Conservation (phyloP, 2,329 filamentous ascomycete genomes). For the Elsinoe perseae region DNA sequence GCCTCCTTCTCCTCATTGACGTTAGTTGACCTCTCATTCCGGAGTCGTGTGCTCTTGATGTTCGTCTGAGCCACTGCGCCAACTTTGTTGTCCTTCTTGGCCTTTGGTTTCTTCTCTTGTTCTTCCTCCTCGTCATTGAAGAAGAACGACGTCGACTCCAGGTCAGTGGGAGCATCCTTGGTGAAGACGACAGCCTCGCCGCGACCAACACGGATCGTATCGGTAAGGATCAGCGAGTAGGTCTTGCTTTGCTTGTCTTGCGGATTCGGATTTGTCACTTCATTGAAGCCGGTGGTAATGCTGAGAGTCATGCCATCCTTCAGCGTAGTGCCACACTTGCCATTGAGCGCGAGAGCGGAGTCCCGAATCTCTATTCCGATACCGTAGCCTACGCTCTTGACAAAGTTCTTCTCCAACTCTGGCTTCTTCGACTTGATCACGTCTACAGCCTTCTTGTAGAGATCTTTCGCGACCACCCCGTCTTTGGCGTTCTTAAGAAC, state of each 20-base stretch:
- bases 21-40: conserved; percentile 81
- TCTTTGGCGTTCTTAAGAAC: conserved; percentile 87
- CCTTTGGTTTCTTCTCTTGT: conserved; percentile 74
- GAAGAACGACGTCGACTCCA: conserved; percentile 94
- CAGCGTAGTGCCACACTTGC: conserved; percentile 71
- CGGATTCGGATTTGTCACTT: conserved; percentile 76
- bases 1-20: conserved; percentile 85
- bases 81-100: conserved; percentile 74
- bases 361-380: conserved; percentile 91
- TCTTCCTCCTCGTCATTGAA: conserved; percentile 94
- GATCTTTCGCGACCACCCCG: conserved; percentile 75
- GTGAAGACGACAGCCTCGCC: conserved; percentile 83
- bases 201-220: conserved; percentile 81
- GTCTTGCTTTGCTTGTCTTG: conserved; percentile 84
- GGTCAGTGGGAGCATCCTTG: conserved; percentile 80
- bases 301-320: conserved; percentile 97
- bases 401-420: conserved; percentile 88
- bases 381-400: conserved; percentile 84
- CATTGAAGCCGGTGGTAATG: conserved; percentile 80
- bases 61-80: conserved; percentile 89
- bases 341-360: conserved; percentile 71
- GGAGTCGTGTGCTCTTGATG: conserved; percentile 85
- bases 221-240: conserved; percentile 84
- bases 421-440: conserved; percentile 85
- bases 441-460: conserved; percentile 78